A percentile compares a stretch with the other conserved stretches of the same genome.
phyloP scores from a whole-genome alignment of 345 rosid species.

The Microcos paniculata region DNA sequence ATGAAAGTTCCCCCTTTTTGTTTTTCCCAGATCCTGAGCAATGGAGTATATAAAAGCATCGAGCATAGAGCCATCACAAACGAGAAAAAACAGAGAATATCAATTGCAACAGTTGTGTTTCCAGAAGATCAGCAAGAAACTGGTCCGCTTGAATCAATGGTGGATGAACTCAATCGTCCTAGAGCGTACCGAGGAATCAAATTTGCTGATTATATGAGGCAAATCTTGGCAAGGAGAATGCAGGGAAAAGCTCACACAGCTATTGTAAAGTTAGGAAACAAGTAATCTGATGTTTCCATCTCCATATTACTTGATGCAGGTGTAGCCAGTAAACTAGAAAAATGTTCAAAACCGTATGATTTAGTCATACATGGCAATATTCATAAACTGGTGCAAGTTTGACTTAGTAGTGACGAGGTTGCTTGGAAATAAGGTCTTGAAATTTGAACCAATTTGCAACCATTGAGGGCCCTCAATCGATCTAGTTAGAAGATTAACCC shows the following conservation, averaged over 20 bases:
- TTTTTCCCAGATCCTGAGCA: constrained; percentile 14
- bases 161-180: neutral
- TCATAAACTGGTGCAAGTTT: too few relatives aligned
- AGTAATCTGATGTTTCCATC: neutral
- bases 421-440: too few relatives aligned
- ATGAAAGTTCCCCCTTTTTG: neutral
- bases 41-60: constrained; percentile 28
- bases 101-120: neutral
- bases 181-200: neutral
- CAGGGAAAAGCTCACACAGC: neutral
- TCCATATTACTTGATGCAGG: neutral
- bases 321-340: too few relatives aligned
- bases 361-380: too few relatives aligned
- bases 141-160: neutral
- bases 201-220: neutral
- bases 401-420: too few relatives aligned
- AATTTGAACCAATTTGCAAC: too few relatives aligned
- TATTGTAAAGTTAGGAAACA: neutral
- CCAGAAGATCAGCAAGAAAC: neutral
- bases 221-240: neutral
- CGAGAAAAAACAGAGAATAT: neutral
- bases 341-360: too few relatives aligned
- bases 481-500: too few relatives aligned
- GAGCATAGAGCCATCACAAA: constrained; percentile 34
- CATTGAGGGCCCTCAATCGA: too few relatives aligned